A percentile compares a stretch with the other conserved stretches of the same genome.
Conservation (phyloP, 805 yeast genomes). For the Nakazawaea wickerhamii region DNA sequence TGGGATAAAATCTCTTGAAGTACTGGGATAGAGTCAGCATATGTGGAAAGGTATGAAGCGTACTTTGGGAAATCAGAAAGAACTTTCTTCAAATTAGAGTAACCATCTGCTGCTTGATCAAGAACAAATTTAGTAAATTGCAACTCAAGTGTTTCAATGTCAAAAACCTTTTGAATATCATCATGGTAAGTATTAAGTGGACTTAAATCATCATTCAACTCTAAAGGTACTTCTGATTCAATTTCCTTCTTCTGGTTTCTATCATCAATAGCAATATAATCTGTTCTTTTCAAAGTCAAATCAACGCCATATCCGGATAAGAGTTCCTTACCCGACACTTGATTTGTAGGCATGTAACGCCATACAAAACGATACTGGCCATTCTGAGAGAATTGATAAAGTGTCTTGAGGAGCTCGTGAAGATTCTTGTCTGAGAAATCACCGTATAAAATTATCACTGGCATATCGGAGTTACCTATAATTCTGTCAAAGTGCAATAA, state of each 20-base stretch:
- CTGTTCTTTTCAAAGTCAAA: conserved; percentile 58
- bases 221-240: conserved; percentile 23
- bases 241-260: conserved; percentile 32
- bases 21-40: background rate
- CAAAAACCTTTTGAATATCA: conserved; percentile 27
- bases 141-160: conserved; percentile 32
- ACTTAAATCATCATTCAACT: conserved; percentile 6
- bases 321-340: conserved; percentile 11
- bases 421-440: conserved; percentile 48
- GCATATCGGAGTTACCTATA: conserved; percentile 48
- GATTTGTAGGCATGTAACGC: conserved; percentile 53
- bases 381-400: conserved; percentile 51
- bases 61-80: conserved; percentile 52
- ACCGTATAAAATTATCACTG: conserved; percentile 64
- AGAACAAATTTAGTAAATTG: conserved; percentile 37
- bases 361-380: conserved; percentile 72
- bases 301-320: conserved; percentile 65
- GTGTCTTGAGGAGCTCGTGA: conserved; percentile 48
- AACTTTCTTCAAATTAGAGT: conserved; percentile 33
- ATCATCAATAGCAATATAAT: conserved; percentile 62
- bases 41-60: conserved; percentile 33
- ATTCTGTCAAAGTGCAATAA: conserved; percentile 54
- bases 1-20: background rate
- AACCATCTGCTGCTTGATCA: conserved; percentile 24
- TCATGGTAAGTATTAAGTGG: conserved; percentile 21